Conservation (phyloP, 148 eudicot genomes). For the Nepenthes gracilis region DNA sequence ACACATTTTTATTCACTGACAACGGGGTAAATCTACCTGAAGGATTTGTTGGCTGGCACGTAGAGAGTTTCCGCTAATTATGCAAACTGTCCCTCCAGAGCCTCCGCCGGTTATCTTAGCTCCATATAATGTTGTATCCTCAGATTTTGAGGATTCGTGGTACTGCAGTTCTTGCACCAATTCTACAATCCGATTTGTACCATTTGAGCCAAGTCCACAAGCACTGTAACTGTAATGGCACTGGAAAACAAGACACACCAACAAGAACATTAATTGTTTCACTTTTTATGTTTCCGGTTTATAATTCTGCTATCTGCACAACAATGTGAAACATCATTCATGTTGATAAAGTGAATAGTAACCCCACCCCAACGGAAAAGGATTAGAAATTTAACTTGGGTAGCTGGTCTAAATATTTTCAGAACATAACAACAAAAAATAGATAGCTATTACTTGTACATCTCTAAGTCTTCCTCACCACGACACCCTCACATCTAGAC, state of each 20-base stretch:
- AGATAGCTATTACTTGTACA: too few relatives aligned
- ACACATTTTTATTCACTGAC: background rate
- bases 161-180: slow-evolving; percentile 92
- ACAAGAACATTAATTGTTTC: background rate
- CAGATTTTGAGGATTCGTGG: slow-evolving; percentile 27
- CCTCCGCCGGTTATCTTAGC: slow-evolving; percentile 99
- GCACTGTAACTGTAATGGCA: slow-evolving; percentile 97
- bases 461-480: too few relatives aligned
- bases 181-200: slow-evolving; percentile 84
- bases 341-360: too few relatives aligned
- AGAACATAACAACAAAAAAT: too few relatives aligned
- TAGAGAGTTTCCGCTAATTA: slow-evolving; percentile 67
- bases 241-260: slow-evolving; percentile 33
- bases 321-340: too few relatives aligned
- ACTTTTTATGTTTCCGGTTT: background rate
- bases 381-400: too few relatives aligned
- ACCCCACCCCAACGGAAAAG: too few relatives aligned
- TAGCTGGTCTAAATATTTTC: too few relatives aligned
- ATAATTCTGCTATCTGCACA: too few relatives aligned
- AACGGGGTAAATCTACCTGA: slow-evolving; percentile 26
- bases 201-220: slow-evolving; percentile 97
- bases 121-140: slow-evolving; percentile 65
- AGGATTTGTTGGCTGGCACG: slow-evolving; percentile 69
- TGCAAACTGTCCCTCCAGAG: slow-evolving; percentile 94
- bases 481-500: too few relatives aligned